These are phyloP conservation scores for Aspergillus diversus DNA, from an alignment of 495 filamentous ascomycete genomes.

Conservation along the genomic window DNA sequence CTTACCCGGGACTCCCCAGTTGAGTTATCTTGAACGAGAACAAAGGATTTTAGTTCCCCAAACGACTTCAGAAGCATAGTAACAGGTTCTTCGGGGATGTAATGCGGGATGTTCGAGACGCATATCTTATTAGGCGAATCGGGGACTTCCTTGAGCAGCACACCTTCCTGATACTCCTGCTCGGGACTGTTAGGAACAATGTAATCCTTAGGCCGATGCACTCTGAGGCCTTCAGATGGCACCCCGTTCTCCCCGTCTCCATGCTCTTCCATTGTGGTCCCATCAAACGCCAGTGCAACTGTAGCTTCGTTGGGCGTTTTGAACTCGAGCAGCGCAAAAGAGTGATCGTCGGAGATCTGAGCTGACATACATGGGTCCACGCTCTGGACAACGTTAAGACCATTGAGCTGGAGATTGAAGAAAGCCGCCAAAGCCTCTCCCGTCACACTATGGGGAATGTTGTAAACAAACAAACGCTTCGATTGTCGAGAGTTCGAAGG, in stretches of 20 bases:
- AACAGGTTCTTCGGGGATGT: constrained; percentile 88
- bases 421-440: constrained; percentile 77
- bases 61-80: constrained; percentile 87
- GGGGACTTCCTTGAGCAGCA: constrained; percentile 77
- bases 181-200: constrained; percentile 90
- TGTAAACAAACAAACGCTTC: constrained; percentile 86
- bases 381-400: constrained; percentile 83
- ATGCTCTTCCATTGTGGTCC: constrained; percentile 81
- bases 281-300: constrained; percentile 86
- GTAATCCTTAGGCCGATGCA: constrained; percentile 94
- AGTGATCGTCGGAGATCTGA: constrained; percentile 74
- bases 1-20: constrained; percentile 89
- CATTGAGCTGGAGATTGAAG: constrained; percentile 95
- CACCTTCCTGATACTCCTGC: constrained; percentile 73
- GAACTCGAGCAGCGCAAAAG: constrained; percentile 90
- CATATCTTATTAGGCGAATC: constrained; percentile 96
- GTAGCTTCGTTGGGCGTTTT: constrained; percentile 86
- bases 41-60: constrained; percentile 90
- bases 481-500: constrained; percentile 90
- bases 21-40: constrained; percentile 82
- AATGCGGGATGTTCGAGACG: constrained; percentile 83
- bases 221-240: constrained; percentile 64
- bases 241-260: constrained; percentile 58
- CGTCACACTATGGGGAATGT: constrained; percentile 69
- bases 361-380: constrained; percentile 86